phyloP scores from a whole-genome alignment of 2,329 filamentous ascomycete species.

The Fusarium palustre region DNA sequence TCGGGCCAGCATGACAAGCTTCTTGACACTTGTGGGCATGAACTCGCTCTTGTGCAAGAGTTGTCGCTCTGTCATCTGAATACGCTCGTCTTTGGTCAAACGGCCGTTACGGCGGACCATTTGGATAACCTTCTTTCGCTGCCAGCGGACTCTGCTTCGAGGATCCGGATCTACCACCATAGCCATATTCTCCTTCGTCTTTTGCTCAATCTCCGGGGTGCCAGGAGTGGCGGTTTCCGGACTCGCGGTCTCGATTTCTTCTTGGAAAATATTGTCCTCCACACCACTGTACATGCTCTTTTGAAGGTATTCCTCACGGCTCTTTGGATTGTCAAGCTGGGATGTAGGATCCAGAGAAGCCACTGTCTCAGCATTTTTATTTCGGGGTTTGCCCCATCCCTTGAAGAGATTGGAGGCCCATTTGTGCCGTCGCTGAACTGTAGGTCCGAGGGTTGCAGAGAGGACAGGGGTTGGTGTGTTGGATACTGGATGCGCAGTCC shows the following conservation, averaged over 20 bases:
- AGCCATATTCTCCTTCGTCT: slow-evolving; percentile 65
- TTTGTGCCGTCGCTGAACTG: slow-evolving; percentile 55
- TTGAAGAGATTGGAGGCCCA: slow-evolving; percentile 58
- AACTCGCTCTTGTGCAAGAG: slow-evolving; percentile 71
- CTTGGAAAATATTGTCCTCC: slow-evolving; percentile 72
- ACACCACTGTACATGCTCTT: slow-evolving; percentile 56
- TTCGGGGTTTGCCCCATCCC: slow-evolving; percentile 49
- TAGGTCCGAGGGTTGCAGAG: slow-evolving; percentile 30
- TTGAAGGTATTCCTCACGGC: slow-evolving; percentile 57
- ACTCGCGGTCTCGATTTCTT: slow-evolving; percentile 60
- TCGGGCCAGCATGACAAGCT: slow-evolving; percentile 84
- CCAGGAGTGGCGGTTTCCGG: slow-evolving; percentile 32
- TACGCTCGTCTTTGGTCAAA: slow-evolving; percentile 69
- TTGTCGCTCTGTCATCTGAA: slow-evolving; percentile 73
- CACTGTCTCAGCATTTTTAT: slow-evolving; percentile 50
- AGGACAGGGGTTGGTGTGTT: slow-evolving; percentile 34
- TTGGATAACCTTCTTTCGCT: slow-evolving; percentile 85
- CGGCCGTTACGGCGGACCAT: slow-evolving; percentile 71
- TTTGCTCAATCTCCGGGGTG: slow-evolving; percentile 53
- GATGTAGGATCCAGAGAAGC: slow-evolving; percentile 40
- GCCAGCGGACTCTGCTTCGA: slow-evolving; percentile 75
- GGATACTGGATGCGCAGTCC: slow-evolving; percentile 35
- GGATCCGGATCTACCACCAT: slow-evolving; percentile 81
- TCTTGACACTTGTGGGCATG: slow-evolving; percentile 90
- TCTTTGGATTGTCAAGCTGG: slow-evolving; percentile 58